These are phyloP conservation scores for Ceratocystis lukuohia DNA, from an alignment of 2,329 filamentous ascomycete species.

Conservation along the genomic window DNA sequence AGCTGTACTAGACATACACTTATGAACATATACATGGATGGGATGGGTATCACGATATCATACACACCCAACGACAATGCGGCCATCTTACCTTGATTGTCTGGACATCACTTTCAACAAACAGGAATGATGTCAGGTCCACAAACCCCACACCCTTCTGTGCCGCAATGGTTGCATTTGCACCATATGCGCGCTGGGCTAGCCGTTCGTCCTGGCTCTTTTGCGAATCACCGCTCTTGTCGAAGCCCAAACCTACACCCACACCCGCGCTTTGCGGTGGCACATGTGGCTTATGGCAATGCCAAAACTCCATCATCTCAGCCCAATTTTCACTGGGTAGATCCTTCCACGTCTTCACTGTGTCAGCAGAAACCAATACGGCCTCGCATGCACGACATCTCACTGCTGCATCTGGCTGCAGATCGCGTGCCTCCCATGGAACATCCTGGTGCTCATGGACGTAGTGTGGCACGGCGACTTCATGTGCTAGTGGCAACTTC, in stretches of 20 bases:
- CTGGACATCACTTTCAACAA: conserved; percentile 53
- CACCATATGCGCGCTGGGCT: conserved; percentile 65
- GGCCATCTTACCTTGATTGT: conserved; percentile 28
- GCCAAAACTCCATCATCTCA: conserved; percentile 99
- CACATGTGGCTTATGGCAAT: conserved; percentile 83
- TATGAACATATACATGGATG: neutral
- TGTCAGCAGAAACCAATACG: conserved; percentile 28
- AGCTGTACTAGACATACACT: neutral
- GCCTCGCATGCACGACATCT: conserved; percentile 31
- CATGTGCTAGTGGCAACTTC: conserved; percentile 36
- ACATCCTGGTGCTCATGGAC: conserved; percentile 30
- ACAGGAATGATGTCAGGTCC: conserved; percentile 63
- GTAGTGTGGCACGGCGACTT: conserved; percentile 23
- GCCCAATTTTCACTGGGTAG: conserved; percentile 95
- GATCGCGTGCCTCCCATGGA: conserved; percentile 44
- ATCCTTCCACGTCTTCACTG: conserved; percentile 63
- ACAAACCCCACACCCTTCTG: conserved; percentile 59
- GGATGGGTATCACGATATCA: neutral
- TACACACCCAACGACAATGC: conserved; percentile 6
- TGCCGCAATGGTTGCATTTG: conserved; percentile 58
- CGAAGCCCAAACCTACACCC: neutral
- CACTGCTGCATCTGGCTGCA: conserved; percentile 32
- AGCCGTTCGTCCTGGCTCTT: conserved; percentile 34
- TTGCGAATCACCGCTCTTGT: neutral
- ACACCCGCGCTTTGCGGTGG: conserved; percentile 26